Evolutionary conservation across 1,284 basidiomycete species (phyloP).

Genomic region (Trichosporon inkin): DNA sequence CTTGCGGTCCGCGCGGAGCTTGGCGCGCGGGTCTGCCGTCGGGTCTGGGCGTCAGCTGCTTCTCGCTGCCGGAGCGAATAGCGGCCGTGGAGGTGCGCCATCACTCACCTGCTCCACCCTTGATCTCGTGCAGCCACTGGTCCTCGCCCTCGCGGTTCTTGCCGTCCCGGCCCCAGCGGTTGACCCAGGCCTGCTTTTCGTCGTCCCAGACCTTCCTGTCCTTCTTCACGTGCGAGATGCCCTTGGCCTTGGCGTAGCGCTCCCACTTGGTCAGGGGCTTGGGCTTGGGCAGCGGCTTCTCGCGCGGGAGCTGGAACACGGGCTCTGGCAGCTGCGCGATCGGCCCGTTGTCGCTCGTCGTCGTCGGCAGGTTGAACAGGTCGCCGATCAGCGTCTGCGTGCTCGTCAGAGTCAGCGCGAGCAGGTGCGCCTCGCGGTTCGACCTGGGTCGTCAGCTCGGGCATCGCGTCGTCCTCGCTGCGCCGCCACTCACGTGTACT

Average conservation of each 20-base stretch:
- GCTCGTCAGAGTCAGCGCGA: slow-evolving; percentile 76
- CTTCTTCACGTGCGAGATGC: slow-evolving; percentile 74
- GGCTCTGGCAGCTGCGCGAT: slow-evolving; percentile 76
- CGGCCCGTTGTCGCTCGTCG: slow-evolving; percentile 73
- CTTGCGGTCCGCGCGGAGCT: slow-evolving; percentile 65
- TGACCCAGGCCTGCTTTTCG: slow-evolving; percentile 87
- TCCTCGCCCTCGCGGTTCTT: slow-evolving; percentile 85
- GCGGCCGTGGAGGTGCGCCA: too few relatives aligned
- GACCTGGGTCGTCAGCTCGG: slow-evolving; percentile 52
- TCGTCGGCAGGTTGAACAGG: slow-evolving; percentile 79
- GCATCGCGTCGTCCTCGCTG: not conserved
- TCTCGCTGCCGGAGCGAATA: too few relatives aligned
- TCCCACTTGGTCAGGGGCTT: slow-evolving; percentile 97
- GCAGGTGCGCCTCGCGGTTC: slow-evolving; percentile 74
- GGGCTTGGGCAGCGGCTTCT: slow-evolving; percentile 88
- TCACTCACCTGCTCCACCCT: slow-evolving; percentile 74
- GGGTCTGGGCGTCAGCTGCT: slow-evolving; percentile 50
- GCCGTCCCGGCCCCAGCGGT: slow-evolving; percentile 84
- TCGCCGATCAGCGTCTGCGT: slow-evolving; percentile 74
- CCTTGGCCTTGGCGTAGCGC: slow-evolving; percentile 88
- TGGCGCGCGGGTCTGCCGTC: slow-evolving; percentile 78
- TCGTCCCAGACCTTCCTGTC: slow-evolving; percentile 93
- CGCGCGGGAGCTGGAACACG: slow-evolving; percentile 71
- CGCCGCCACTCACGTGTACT: slow-evolving; percentile 61
- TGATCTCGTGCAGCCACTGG: slow-evolving; percentile 91